Percentiles rank a stretch among this genome's conserved stretches.
Conservation (phyloP, 495 filamentous ascomycete species). For the Acidomyces sp. region DNA sequence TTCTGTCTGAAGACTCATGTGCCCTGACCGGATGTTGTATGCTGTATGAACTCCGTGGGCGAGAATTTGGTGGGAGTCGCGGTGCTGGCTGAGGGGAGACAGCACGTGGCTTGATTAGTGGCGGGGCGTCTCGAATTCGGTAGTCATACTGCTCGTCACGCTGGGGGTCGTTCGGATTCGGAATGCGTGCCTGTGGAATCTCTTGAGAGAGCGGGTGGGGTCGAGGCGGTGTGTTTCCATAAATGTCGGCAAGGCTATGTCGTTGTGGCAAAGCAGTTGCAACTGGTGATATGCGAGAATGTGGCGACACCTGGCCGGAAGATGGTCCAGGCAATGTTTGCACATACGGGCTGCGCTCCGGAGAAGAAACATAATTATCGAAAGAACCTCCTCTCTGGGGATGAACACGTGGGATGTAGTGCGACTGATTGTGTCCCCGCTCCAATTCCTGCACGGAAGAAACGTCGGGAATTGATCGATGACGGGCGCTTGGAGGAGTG, state of each 20-base stretch:
- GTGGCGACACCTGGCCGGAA: slow-evolving; percentile 7
- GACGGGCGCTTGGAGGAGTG: slow-evolving; percentile 14
- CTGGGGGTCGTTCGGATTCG: slow-evolving; percentile 11
- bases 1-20: slow-evolving; percentile 15
- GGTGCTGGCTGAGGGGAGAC: slow-evolving; percentile 41
- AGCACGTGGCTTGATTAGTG: slow-evolving; percentile 33
- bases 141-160: slow-evolving; percentile 11
- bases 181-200: slow-evolving; percentile 16
- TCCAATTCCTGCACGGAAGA: slow-evolving; percentile 11
- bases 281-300: background rate
- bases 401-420: slow-evolving; percentile 2
- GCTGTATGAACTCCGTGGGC: slow-evolving; percentile 11
- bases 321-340: background rate
- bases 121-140: slow-evolving; percentile 17
- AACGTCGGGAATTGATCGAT: slow-evolving; percentile 12
- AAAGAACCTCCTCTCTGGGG: slow-evolving; percentile 7
- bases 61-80: slow-evolving; percentile 1
- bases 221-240: slow-evolving; percentile 15
- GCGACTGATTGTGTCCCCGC: slow-evolving; percentile 4
- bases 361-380: slow-evolving; percentile 10
- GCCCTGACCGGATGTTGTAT: slow-evolving; percentile 16
- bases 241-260: slow-evolving; percentile 15
- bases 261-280: background rate
- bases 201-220: slow-evolving; percentile 23
- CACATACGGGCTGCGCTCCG: slow-evolving; percentile 4